These are phyloP conservation scores for Metschnikowia cubensis DNA, from an alignment of 805 yeast species.

Conservation along the genomic window DNA sequence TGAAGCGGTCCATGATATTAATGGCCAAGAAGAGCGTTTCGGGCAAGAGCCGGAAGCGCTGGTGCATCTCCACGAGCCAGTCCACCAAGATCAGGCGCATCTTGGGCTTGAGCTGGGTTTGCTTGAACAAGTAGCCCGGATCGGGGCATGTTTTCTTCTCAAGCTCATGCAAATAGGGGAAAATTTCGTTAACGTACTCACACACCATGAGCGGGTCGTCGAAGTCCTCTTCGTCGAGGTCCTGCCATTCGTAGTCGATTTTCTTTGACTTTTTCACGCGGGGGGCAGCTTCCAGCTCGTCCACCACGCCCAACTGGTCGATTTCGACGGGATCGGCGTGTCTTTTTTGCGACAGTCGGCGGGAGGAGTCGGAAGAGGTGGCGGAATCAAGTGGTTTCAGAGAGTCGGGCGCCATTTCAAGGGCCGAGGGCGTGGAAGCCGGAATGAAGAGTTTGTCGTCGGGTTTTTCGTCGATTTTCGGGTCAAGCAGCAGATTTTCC, in stretches of 20 bases:
- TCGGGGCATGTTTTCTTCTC: constrained; percentile 74
- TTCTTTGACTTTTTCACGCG: constrained; percentile 35
- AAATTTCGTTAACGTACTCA: constrained; percentile 87
- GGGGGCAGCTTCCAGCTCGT: constrained; percentile 7
- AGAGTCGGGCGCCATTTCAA: background rate
- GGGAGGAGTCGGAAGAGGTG: constrained; percentile 11
- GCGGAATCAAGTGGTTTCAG: background rate
- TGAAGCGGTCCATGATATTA: constrained; percentile 82
- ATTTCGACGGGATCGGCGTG: constrained; percentile 35
- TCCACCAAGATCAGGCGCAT: constrained; percentile 88
- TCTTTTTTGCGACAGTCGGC: constrained; percentile 45
- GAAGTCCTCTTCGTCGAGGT: constrained; percentile 63
- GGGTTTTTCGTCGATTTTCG: background rate
- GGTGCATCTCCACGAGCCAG: constrained; percentile 89
- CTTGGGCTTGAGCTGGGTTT: constrained; percentile 66
- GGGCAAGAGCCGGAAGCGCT: constrained; percentile 75
- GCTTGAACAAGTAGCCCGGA: constrained; percentile 60
- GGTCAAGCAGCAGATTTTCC: background rate
- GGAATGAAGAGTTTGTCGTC: background rate
- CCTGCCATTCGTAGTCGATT: constrained; percentile 60
- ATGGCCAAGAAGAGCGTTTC: constrained; percentile 82
- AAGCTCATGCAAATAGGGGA: constrained; percentile 67
- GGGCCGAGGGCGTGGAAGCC: background rate
- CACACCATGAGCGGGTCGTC: constrained; percentile 84
- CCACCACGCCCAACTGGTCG: constrained; percentile 3